Conservation (phyloP, 192 early-diverging fungal species). For the Umbelopsis sp. region DNA sequence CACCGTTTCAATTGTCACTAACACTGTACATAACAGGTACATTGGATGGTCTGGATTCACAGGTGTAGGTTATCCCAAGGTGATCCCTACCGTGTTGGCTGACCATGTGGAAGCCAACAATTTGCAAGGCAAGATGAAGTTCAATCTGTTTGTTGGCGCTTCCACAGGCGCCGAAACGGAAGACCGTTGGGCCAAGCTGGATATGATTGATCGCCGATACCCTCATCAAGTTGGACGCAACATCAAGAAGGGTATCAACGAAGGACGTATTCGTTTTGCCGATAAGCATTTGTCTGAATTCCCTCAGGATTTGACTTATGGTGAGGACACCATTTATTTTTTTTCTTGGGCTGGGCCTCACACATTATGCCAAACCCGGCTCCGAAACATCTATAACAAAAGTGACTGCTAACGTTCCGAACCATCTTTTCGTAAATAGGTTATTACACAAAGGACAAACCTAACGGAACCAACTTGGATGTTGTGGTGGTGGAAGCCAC, state of each 20-base stretch:
- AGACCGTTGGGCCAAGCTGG: conserved; percentile 41
- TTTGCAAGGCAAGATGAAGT: conserved; percentile 46
- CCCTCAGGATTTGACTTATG: conserved; percentile 42
- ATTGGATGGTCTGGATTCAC: conserved; percentile 42
- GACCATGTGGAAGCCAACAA: conserved; percentile 49
- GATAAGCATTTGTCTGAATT: conserved; percentile 52
- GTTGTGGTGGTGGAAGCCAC: conserved; percentile 46
- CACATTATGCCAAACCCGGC: neutral
- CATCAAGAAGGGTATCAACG: conserved; percentile 45
- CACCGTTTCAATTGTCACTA: neutral
- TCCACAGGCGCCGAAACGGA: conserved; percentile 39
- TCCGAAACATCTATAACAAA: neutral
- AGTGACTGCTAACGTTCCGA: too few species aligned
- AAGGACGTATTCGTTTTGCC: conserved; percentile 44
- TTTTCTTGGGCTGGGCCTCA: neutral
- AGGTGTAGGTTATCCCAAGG: conserved; percentile 48
- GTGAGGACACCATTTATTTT: conserved; percentile 7
- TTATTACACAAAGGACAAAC: conserved; percentile 41
- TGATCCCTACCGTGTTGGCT: conserved; percentile 42
- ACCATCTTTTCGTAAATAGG: conserved; percentile 3
- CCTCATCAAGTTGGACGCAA: conserved; percentile 45
- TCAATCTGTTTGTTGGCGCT: conserved; percentile 48
- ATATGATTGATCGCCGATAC: conserved; percentile 50
- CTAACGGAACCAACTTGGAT: conserved; percentile 39
- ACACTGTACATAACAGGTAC: conserved; percentile 18